Conservation (phyloP, 2,329 filamentous ascomycete species). For the Cercospora citrullina region DNA sequence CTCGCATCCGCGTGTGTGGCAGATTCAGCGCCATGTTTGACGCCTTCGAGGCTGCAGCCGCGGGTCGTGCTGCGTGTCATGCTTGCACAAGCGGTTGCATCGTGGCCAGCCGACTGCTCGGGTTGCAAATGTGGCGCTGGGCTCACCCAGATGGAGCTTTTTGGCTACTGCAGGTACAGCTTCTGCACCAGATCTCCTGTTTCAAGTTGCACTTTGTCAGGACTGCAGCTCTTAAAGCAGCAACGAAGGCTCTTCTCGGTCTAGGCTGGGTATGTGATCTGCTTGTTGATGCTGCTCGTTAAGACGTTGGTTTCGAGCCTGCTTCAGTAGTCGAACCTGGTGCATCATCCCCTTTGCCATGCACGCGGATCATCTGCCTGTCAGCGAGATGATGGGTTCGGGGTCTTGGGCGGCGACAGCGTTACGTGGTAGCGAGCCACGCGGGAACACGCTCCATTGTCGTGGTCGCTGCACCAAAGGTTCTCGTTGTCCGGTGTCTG, state of each 20-base stretch:
- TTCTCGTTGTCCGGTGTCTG: neutral
- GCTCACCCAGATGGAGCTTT: neutral
- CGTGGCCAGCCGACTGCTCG: conserved; percentile 20
- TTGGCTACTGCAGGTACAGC: conserved; percentile 12
- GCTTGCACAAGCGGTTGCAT: conserved; percentile 20
- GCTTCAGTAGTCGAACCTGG: neutral
- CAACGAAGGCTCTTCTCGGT: too few species aligned
- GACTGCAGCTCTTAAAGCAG: neutral
- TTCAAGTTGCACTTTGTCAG: neutral
- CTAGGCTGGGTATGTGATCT: neutral
- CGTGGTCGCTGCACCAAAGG: neutral
- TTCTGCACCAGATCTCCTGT: conserved; percentile 12
- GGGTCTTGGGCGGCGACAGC: neutral
- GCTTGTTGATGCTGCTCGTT: neutral
- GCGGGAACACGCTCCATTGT: neutral
- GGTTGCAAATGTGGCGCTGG: conserved; percentile 21
- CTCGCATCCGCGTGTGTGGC: conserved; percentile 12
- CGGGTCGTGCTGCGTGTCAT: conserved; percentile 23
- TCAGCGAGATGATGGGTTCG: neutral
- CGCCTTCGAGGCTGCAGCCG: conserved; percentile 17
- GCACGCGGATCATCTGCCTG: neutral
- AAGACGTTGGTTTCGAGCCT: neutral
- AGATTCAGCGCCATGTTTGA: conserved; percentile 19
- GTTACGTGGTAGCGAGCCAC: neutral
- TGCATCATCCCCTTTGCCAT: neutral